A percentile compares a stretch with the other conserved stretches of the same genome.
Conservation (phyloP, 805 yeast species). For the Sugiyamaella americana region DNA sequence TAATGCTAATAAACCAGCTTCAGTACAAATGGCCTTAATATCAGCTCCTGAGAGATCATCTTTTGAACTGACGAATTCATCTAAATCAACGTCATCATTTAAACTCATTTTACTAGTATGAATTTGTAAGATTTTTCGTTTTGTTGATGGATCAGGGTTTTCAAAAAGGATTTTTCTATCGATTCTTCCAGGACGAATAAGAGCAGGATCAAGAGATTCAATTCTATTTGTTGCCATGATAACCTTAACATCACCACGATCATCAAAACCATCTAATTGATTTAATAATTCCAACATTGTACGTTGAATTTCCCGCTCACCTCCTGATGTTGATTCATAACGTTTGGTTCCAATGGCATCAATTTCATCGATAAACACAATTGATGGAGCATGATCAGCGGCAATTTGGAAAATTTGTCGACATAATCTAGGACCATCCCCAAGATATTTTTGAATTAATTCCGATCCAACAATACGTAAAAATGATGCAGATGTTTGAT, state of each 20-base stretch:
- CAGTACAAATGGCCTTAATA: slow-evolving; percentile 95
- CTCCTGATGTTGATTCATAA: slow-evolving; percentile 85
- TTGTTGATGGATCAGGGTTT: slow-evolving; percentile 88
- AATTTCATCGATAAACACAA: slow-evolving; percentile 96
- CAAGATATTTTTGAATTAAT: slow-evolving; percentile 90
- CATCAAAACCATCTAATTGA: slow-evolving; percentile 95
- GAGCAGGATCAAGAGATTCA: slow-evolving; percentile 90
- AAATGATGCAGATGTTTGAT: slow-evolving; percentile 94
- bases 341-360: slow-evolving; percentile 99
- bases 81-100: slow-evolving; percentile 80
- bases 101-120: slow-evolving; percentile 93
- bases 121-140: slow-evolving; percentile 85
- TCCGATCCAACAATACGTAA: slow-evolving; percentile 96
- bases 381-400: slow-evolving; percentile 95
- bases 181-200: slow-evolving; percentile 94
- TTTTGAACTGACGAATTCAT: slow-evolving; percentile 80
- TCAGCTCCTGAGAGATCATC: slow-evolving; percentile 97
- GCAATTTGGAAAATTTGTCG: slow-evolving; percentile 95
- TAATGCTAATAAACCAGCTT: slow-evolving; percentile 91
- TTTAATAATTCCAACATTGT: slow-evolving; percentile 94
- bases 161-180: slow-evolving; percentile 94
- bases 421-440: slow-evolving; percentile 94
- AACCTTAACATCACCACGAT: slow-evolving; percentile 94
- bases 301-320: slow-evolving; percentile 95
- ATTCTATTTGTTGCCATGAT: slow-evolving; percentile 97